phyloP scores from a whole-genome alignment of 1,284 basidiomycete genomes.

The Coniferiporia weirii region DNA sequence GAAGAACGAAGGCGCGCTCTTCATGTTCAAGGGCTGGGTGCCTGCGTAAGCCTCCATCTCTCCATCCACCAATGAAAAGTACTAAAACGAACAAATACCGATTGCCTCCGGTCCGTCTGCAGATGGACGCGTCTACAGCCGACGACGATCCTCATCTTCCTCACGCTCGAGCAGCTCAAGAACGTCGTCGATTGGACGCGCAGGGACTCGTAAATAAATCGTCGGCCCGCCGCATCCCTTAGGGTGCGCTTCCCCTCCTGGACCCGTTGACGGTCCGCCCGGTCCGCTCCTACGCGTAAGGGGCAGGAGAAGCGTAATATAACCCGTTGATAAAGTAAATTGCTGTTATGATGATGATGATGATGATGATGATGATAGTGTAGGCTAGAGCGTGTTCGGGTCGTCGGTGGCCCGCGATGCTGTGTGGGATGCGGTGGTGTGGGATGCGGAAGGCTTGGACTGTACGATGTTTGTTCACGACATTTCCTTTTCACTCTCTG shows the following conservation, averaged over 20 bases:
- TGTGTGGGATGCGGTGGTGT: not conserved
- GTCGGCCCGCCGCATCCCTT: slow-evolving; percentile 31
- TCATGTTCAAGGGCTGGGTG: slow-evolving; percentile 92
- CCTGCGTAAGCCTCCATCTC: slow-evolving; percentile 32
- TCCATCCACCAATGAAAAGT: not conserved
- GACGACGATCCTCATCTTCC: slow-evolving; percentile 79
- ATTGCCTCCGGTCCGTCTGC: not conserved
- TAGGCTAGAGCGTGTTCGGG: not conserved
- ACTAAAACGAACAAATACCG: not conserved
- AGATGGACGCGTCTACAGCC: slow-evolving; percentile 78
- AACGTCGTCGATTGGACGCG: slow-evolving; percentile 53
- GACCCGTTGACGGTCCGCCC: not conserved
- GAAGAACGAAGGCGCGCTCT: slow-evolving; percentile 76
- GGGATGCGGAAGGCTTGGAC: too few species aligned
- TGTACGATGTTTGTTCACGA: not conserved
- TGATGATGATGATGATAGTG: too few species aligned
- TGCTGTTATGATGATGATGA: too few species aligned
- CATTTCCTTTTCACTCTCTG: not conserved
- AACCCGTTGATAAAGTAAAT: too few species aligned
- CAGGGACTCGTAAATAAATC: slow-evolving; percentile 17
- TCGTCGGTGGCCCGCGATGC: not conserved
- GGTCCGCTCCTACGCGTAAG: too few species aligned
- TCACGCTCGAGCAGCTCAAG: slow-evolving; percentile 77
- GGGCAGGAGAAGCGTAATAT: too few species aligned
- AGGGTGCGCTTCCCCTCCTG: slow-evolving; percentile 42